A percentile compares a stretch with the other conserved stretches of the same genome.
Conservation (phyloP, 2,329 filamentous ascomycete species). For the Fonsecaea monophora region DNA sequence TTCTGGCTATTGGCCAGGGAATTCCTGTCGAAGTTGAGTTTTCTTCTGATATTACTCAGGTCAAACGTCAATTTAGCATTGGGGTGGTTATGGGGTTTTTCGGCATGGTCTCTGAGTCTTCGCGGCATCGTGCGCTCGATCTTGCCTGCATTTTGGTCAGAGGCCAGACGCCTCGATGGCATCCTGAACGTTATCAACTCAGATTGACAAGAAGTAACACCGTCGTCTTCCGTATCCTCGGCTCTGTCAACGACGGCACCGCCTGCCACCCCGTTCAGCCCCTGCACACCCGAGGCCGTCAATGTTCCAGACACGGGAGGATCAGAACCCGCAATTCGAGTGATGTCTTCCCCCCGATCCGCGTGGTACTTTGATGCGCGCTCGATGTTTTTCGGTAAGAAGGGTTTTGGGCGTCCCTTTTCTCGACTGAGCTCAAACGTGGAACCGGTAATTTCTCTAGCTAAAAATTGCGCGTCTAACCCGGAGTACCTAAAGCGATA, state of each 20-base stretch:
- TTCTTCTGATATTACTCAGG: conserved; percentile 36
- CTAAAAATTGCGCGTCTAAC: conserved; percentile 23
- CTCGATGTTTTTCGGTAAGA: conserved; percentile 31
- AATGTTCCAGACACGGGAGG: neutral
- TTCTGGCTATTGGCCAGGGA: conserved; percentile 15
- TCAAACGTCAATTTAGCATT: conserved; percentile 34
- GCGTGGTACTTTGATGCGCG: conserved; percentile 29
- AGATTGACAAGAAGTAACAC: neutral
- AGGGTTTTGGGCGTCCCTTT: conserved; percentile 18
- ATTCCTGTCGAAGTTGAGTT: conserved; percentile 38
- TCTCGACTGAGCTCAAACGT: conserved; percentile 23
- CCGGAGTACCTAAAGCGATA: conserved; percentile 17
- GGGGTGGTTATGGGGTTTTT: conserved; percentile 25
- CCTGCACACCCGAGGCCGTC: neutral
- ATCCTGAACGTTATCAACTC: conserved; percentile 11
- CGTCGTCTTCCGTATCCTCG: neutral
- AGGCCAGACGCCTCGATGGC: conserved; percentile 4
- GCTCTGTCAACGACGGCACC: neutral
- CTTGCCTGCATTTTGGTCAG: neutral
- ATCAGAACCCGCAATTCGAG: neutral
- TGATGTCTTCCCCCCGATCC: conserved; percentile 4
- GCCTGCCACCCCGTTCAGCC: neutral
- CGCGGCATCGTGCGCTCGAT: conserved; percentile 22
- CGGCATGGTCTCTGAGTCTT: conserved; percentile 27
- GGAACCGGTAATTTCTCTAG: conserved; percentile 23